Conservation (phyloP, 306 rosid genomes). For the Sicyos edulis region DNA sequence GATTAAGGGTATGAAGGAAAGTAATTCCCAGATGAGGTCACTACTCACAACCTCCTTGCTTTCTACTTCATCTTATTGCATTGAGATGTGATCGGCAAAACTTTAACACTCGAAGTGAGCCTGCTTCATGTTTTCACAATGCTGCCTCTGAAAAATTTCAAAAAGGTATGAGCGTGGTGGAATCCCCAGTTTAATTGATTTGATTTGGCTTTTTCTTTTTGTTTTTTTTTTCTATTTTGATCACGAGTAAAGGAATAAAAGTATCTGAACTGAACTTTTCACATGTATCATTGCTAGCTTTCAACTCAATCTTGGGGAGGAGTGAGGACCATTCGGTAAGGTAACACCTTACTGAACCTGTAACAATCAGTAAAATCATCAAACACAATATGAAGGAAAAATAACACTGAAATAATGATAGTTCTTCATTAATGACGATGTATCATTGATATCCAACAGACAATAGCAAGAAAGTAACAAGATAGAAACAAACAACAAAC, state of each 20-base stretch:
- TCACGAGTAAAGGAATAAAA: not conserved
- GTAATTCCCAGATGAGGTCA: slow-evolving; percentile 59
- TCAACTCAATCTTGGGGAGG: not conserved
- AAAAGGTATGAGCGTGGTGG: slow-evolving; percentile 62
- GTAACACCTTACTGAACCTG: too few species aligned
- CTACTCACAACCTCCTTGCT: slow-evolving; percentile 39
- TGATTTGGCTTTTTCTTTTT: not conserved
- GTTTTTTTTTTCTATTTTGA: not conserved
- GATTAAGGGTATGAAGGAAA: slow-evolving; percentile 98
- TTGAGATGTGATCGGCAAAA: slow-evolving; percentile 56
- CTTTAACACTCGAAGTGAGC: slow-evolving; percentile 53
- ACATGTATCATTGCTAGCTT: not conserved
- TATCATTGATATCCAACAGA: too few species aligned
- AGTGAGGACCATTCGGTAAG: not conserved
- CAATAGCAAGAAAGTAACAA: too few species aligned
- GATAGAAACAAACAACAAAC: too few species aligned
- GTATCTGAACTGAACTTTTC: not conserved
- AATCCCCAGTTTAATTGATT: slow-evolving; percentile 48
- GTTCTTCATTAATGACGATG: too few species aligned
- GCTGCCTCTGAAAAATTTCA: slow-evolving; percentile 40
- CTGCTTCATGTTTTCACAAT: slow-evolving; percentile 46
- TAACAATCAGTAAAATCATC: too few species aligned
- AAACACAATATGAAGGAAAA: too few species aligned
- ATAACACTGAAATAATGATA: too few species aligned
- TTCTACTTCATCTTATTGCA: slow-evolving; percentile 61